A percentile compares a stretch with the other conserved stretches of the same genome.
Evolutionary conservation across 139 green algal genomes (phyloP).

Genomic region (Nannochloris sp.): DNA sequence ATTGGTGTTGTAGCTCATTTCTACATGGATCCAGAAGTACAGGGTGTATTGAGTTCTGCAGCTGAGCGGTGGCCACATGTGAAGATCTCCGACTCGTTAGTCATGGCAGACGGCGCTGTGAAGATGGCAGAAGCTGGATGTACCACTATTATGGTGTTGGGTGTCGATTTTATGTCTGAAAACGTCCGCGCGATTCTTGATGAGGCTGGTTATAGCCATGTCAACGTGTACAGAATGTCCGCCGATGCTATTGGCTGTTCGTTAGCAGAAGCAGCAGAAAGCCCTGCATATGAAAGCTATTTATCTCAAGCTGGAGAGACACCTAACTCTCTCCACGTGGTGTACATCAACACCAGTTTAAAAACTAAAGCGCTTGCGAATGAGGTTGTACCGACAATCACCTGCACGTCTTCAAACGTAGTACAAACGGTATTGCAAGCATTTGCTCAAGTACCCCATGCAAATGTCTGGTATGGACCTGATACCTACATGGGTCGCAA

Average conservation of each 20-base stretch:
- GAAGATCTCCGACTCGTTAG: slow-evolving; percentile 88
- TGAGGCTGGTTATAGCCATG: slow-evolving; percentile 57
- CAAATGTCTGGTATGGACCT: slow-evolving; percentile 92
- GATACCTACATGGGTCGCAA: slow-evolving; percentile 99
- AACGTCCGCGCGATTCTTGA: slow-evolving; percentile 96
- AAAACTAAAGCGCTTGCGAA: slow-evolving; percentile 87
- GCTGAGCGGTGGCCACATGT: slow-evolving; percentile 84
- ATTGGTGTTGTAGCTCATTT: slow-evolving; percentile 99
- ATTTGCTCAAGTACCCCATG: slow-evolving; percentile 72
- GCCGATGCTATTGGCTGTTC: slow-evolving; percentile 86
- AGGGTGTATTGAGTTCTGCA: slow-evolving; percentile 83
- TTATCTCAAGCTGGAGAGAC: slow-evolving; percentile 45
- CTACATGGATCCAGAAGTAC: slow-evolving; percentile 99
- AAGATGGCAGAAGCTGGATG: slow-evolving; percentile 80
- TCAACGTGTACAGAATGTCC: slow-evolving; percentile 78
- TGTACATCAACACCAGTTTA: slow-evolving; percentile 99
- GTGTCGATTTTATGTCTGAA: slow-evolving; percentile 99
- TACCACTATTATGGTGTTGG: slow-evolving; percentile 79
- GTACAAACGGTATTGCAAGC: slow-evolving; percentile 92
- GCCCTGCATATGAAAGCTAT: slow-evolving; percentile 62
- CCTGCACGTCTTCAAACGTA: slow-evolving; percentile 97
- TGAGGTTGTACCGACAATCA: slow-evolving; percentile 90
- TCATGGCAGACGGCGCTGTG: slow-evolving; percentile 84
- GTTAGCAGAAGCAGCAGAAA: slow-evolving; percentile 89
- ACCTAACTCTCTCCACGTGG: slow-evolving; percentile 70